Base-by-base conservation (phyloP, 192 early-diverging fungal species). In the Coemansia sp. region DNA sequence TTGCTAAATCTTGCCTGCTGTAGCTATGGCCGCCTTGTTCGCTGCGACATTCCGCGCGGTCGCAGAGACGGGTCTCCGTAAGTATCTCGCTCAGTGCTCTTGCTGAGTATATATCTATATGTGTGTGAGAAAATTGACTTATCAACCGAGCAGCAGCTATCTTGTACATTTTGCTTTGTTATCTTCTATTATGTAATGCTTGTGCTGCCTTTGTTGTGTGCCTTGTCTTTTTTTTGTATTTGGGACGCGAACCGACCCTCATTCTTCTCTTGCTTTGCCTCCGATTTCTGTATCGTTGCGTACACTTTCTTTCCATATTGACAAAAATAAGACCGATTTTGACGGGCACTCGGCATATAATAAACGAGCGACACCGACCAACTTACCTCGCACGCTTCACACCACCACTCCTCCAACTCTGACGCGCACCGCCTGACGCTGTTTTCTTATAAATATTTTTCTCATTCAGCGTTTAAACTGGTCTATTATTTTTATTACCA, bases 1-100 rank as follows among this genome's bases (percentile, higher is more conserved):
- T 28, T 61, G n/a, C 19, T 49, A n/a, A n/a, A n/a, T n/a, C n/a
- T n/a, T n/a, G n/a, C n/a, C 10, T 14, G 10, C 22, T 60, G 55
- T 74, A 93, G 91, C 75, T 94, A 88, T 66, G 92, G 92, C 29
- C 82, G 87, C 29, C 83, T 94, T 25, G 85, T 94, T 53, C 91
- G 92, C 52, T 92, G 92, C 75, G 92, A 94, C 61, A 94, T 94
- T 58, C 92, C 92, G 20, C 86, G 83, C 57, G 82, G 84, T n/a
- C 87, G 86, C 54, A 80, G 79, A 42, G 78, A 78, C 58, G 75
- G 76, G 39, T 88, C 87, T 68, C 83, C 86, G 89, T 92, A 88
- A 86, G 85, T 87, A 73, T 18, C 42, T 42, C 0, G 3, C 13
- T 42, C 13, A 18, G 13, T 16, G 16, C 13, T 18, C 11, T 35